phyloP scores from a whole-genome alignment of 129 eudicot genomes.

The carrot (Daucus carota) region DNA sequence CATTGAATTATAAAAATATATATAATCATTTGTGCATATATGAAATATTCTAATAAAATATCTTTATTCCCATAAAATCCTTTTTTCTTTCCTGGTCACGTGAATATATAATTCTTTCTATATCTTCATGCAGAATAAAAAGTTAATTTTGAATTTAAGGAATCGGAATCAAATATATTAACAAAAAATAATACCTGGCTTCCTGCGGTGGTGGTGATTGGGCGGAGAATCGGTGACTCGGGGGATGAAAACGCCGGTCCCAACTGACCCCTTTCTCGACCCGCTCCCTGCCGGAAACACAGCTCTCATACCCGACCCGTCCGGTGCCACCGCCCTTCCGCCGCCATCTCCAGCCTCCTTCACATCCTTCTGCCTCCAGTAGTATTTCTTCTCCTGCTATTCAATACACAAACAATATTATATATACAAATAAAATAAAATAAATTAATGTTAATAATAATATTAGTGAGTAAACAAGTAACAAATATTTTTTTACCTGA shows the following conservation, averaged over 20 bases:
- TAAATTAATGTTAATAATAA: not conserved
- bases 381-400: not conserved
- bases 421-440: not conserved
- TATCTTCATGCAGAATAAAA: not conserved
- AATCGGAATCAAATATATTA: not conserved
- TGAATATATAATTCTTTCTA: not conserved
- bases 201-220: slow-evolving; percentile 6
- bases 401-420: too few relatives aligned
- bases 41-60: too few relatives aligned
- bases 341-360: not conserved
- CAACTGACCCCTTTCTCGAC: slow-evolving; percentile 11
- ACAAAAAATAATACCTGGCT: slow-evolving; percentile 4
- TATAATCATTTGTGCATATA: too few relatives aligned
- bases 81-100: not conserved
- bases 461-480: not conserved
- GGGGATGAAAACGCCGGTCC: slow-evolving; percentile 26
- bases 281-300: slow-evolving; percentile 14
- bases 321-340: not conserved
- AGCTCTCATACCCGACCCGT: slow-evolving; percentile 24
- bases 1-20: too few relatives aligned
- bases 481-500: not conserved
- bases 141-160: not conserved
- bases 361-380: not conserved
- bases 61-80: too few relatives aligned
- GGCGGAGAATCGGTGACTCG: not conserved